These are phyloP conservation scores for Yarrowia sp. DNA, from an alignment of 805 yeast genomes.

Conservation along the genomic window DNA sequence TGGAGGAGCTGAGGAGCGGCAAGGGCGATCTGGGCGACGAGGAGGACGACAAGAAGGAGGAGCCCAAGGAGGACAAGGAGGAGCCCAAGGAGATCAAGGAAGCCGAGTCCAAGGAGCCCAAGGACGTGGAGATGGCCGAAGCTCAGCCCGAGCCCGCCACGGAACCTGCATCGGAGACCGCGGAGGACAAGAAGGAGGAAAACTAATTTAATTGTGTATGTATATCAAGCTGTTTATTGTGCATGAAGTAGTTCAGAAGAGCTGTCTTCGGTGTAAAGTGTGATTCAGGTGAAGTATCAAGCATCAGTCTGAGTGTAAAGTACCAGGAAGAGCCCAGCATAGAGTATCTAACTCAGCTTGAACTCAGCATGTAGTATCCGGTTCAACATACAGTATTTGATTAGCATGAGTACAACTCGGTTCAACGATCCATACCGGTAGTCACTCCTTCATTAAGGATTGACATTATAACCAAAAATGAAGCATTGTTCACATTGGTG, in stretches of 20 bases:
- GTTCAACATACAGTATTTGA: no score
- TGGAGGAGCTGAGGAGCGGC: slow-evolving; percentile 29
- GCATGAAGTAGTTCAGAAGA: background rate
- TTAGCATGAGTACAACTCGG: no score
- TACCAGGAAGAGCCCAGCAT: no score
- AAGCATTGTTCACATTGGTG: no score
- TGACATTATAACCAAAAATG: no score
- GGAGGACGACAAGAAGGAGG: background rate
- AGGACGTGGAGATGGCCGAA: background rate
- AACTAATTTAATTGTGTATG: slow-evolving; percentile 3
- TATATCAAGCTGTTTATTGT: background rate
- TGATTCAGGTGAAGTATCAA: no score
- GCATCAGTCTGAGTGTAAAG: no score
- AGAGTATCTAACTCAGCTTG: no score
- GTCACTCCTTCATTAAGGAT: no score
- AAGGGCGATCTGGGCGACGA: slow-evolving; percentile 18
- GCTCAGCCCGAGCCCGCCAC: background rate
- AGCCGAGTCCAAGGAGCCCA: background rate
- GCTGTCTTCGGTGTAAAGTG: background rate
- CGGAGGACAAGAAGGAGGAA: background rate
- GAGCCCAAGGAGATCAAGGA: background rate
- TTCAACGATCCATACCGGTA: no score
- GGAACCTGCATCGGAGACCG: background rate
- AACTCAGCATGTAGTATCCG: no score
- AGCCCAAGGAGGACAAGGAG: background rate